Conservation (phyloP, 176 grass and related monocot genomes). For the Oryza meyeriana region DNA sequence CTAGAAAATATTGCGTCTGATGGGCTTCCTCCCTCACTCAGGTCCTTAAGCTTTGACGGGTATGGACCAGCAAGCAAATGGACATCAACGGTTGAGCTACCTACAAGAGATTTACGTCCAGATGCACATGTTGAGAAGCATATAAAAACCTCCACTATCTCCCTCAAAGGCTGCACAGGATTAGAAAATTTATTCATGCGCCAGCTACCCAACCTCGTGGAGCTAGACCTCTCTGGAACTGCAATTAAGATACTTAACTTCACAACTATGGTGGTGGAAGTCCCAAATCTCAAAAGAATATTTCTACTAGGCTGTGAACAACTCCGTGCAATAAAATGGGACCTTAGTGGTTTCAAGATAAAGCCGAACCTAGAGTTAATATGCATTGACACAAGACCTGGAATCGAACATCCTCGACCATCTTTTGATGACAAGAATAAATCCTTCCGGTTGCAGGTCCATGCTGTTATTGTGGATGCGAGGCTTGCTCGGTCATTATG, state of each 20-base stretch:
- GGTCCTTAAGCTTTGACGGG: background rate
- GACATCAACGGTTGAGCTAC: background rate
- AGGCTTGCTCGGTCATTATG: background rate
- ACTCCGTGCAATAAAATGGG: background rate
- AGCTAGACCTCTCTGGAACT: constrained; percentile 8
- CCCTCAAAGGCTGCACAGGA: background rate
- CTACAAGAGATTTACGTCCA: background rate
- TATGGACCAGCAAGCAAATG: background rate
- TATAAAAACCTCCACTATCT: background rate
- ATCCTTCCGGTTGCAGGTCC: background rate
- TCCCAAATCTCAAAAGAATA: background rate
- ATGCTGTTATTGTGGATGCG: background rate
- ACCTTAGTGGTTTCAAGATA: fast-evolving
- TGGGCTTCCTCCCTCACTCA: background rate
- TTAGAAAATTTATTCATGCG: background rate
- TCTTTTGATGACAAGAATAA: background rate
- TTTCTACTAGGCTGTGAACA: background rate
- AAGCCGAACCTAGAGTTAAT: background rate
- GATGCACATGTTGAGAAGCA: background rate
- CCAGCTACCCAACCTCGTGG: background rate
- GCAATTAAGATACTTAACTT: constrained; percentile 12
- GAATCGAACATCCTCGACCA: background rate
- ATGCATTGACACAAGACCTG: constrained; percentile 1
- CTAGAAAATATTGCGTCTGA: background rate
- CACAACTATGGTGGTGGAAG: background rate